A percentile compares a stretch with the other conserved stretches of the same genome.
Evolutionary conservation across 306 rosid species (phyloP).

Genomic region (Begonia peltatifolia): DNA sequence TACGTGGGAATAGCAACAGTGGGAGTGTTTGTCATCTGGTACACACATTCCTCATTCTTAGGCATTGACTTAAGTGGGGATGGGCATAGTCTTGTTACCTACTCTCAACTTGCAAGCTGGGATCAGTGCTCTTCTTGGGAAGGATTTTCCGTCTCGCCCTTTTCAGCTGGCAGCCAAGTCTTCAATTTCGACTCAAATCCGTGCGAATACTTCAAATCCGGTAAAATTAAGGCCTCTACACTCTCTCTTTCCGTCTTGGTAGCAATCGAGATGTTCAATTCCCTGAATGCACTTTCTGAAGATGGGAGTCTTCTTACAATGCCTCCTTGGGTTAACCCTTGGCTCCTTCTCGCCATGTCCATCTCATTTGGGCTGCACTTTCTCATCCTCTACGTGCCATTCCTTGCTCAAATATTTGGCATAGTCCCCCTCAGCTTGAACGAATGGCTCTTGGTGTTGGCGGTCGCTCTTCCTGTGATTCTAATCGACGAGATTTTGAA

Average conservation of each 20-base stretch:
- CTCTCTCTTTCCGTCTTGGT: slow-evolving; percentile 76
- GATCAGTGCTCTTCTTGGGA: slow-evolving; percentile 59
- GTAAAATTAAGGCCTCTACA: slow-evolving; percentile 81
- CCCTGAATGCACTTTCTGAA: slow-evolving; percentile 64
- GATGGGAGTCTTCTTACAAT: slow-evolving; percentile 69
- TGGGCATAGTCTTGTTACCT: slow-evolving; percentile 62
- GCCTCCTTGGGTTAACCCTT: slow-evolving; percentile 92
- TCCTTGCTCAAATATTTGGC: slow-evolving; percentile 57
- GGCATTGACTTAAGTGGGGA: slow-evolving; percentile 60
- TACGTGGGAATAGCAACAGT: slow-evolving; percentile 83
- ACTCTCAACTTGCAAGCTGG: slow-evolving; percentile 71
- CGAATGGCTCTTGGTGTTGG: slow-evolving; percentile 21
- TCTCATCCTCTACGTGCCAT: slow-evolving; percentile 64
- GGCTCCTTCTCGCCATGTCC: slow-evolving; percentile 78
- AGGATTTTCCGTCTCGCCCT: slow-evolving; percentile 55
- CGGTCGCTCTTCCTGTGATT: slow-evolving; percentile 17
- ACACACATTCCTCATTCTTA: slow-evolving; percentile 53
- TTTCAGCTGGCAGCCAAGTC: slow-evolving; percentile 51
- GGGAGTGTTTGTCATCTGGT: slow-evolving; percentile 71
- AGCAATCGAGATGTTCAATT: slow-evolving; percentile 93
- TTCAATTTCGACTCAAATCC: slow-evolving; percentile 39
- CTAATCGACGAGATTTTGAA: slow-evolving; percentile 23
- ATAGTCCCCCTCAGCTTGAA: slow-evolving; percentile 51
- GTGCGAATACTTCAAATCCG: slow-evolving; percentile 63
- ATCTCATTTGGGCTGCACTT: slow-evolving; percentile 71